Conservation (phyloP, 2,329 filamentous ascomycete genomes). For the Fusarium devonianum region DNA sequence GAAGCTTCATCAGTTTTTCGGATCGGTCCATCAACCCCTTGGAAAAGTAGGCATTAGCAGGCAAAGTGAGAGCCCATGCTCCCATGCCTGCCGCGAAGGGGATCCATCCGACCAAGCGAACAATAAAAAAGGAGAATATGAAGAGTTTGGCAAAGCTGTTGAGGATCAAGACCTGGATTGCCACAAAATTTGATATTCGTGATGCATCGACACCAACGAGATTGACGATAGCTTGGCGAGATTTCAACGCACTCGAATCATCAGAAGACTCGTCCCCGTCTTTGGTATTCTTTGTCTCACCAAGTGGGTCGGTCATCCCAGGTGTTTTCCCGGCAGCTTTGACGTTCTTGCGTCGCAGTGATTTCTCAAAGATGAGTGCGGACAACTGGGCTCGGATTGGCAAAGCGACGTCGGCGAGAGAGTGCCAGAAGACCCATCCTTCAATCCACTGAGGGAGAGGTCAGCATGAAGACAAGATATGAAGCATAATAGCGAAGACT, state of each 20-base stretch:
- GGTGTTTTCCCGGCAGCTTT: slow-evolving; percentile 64
- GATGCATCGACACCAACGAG: slow-evolving; percentile 78
- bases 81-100: slow-evolving; percentile 70
- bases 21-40: slow-evolving; percentile 71
- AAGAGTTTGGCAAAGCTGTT: slow-evolving; percentile 68
- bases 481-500: background rate
- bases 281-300: slow-evolving; percentile 56
- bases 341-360: slow-evolving; percentile 78
- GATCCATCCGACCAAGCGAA: slow-evolving; percentile 75
- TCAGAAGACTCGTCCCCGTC: slow-evolving; percentile 56
- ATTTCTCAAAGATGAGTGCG: slow-evolving; percentile 77
- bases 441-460: slow-evolving; percentile 61
- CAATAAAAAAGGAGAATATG: slow-evolving; percentile 71
- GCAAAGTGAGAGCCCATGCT: slow-evolving; percentile 69
- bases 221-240: slow-evolving; percentile 76
- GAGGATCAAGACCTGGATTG: slow-evolving; percentile 70
- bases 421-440: slow-evolving; percentile 71
- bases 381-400: slow-evolving; percentile 75
- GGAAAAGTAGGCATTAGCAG: slow-evolving; percentile 72
- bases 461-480: background rate
- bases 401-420: slow-evolving; percentile 67
- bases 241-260: slow-evolving; percentile 47
- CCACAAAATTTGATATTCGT: slow-evolving; percentile 72
- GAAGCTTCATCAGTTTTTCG: slow-evolving; percentile 75
- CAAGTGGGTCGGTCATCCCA: slow-evolving; percentile 45